Evolutionary conservation across 1,284 basidiomycete genomes (phyloP).

Genomic region (Boletus semigastroideus): DNA sequence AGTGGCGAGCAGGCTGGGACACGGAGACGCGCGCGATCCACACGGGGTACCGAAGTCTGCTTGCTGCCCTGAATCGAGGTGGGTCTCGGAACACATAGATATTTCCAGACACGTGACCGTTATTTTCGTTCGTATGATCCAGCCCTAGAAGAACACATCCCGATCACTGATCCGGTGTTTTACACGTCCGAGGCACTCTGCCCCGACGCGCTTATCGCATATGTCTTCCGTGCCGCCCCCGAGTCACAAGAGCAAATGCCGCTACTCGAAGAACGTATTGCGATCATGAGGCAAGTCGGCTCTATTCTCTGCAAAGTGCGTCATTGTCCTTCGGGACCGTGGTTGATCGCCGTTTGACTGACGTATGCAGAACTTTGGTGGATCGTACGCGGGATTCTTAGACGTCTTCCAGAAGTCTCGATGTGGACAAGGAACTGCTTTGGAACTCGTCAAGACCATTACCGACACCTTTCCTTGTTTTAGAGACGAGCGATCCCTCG

Average conservation of each 20-base stretch:
- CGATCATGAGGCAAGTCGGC: constrained; percentile 72
- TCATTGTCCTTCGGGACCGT: constrained; percentile 8
- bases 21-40: constrained; percentile 46
- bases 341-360: constrained; percentile 8
- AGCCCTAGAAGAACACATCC: constrained; percentile 64
- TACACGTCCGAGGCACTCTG: constrained; percentile 67
- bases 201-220: constrained; percentile 61
- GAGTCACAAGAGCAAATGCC: constrained; percentile 63
- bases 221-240: constrained; percentile 62
- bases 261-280: constrained; percentile 64
- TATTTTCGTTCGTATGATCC: constrained; percentile 2
- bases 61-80: constrained; percentile 78
- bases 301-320: constrained; percentile 63
- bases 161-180: constrained; percentile 73
- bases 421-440: constrained; percentile 55
- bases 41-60: constrained; percentile 82
- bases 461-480: constrained; percentile 72
- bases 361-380: constrained; percentile 57
- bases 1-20: constrained; percentile 73
- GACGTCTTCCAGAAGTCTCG: constrained; percentile 56
- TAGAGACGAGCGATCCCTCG: constrained; percentile 62
- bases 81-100: constrained; percentile 12
- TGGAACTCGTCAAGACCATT: constrained; percentile 72
- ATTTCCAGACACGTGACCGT: not conserved
- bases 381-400: constrained; percentile 69